Evolutionary conservation across 495 filamentous ascomycete genomes (phyloP).

Genomic region (Penicillium paradoxum): DNA sequence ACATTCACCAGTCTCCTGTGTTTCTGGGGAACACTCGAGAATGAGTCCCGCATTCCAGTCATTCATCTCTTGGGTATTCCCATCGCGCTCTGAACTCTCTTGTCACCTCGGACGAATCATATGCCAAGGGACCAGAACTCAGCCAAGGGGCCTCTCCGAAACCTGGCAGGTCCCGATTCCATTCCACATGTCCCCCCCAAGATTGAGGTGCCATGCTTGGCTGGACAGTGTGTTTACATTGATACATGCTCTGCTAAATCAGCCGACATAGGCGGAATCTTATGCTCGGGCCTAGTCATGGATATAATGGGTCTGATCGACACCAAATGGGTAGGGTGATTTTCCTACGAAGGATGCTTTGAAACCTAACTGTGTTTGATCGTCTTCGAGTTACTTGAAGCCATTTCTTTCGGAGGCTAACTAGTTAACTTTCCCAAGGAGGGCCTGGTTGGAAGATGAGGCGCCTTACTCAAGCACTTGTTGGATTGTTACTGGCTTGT

Average conservation of each 20-base stretch:
- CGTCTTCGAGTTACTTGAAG: constrained; percentile 12
- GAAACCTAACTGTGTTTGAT: constrained; percentile 12
- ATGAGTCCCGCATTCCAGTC: constrained; percentile 21
- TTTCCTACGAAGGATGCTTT: constrained; percentile 1
- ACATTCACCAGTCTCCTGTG: constrained; percentile 1
- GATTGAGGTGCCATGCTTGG: constrained; percentile 15
- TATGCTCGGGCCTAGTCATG: not conserved
- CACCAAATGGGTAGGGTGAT: constrained; percentile 6
- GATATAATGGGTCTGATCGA: constrained; percentile 26
- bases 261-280: not conserved
- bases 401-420: constrained; percentile 1
- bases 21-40: constrained; percentile 8
- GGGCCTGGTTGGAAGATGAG: constrained; percentile 15
- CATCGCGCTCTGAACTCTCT: not conserved
- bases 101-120: not conserved
- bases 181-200: constrained; percentile 23
- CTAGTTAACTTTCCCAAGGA: not conserved
- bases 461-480: constrained; percentile 11
- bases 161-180: constrained; percentile 6
- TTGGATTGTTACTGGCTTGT: constrained; percentile 14
- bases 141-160: constrained; percentile 1
- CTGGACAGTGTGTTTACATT: constrained; percentile 12
- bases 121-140: not conserved
- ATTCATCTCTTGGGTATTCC: constrained; percentile 14
- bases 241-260: not conserved